Conservation (phyloP, 2,329 filamentous ascomycete genomes). For the Aureobasidium leucospermi region DNA sequence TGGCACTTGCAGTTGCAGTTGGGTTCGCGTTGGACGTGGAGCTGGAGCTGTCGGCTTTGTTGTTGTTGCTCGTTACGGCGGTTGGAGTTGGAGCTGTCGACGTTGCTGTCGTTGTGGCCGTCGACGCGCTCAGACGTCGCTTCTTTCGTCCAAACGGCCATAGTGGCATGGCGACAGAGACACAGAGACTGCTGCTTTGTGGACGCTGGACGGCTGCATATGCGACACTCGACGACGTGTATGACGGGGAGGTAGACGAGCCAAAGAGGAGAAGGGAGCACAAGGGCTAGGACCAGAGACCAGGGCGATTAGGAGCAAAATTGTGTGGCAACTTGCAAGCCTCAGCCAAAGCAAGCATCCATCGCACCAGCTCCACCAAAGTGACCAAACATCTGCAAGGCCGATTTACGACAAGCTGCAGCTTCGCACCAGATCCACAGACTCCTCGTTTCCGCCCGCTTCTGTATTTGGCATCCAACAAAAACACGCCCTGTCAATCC, state of each 20-base stretch:
- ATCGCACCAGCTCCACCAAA: neutral
- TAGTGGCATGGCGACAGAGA: constrained; percentile 30
- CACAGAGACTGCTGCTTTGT: constrained; percentile 43
- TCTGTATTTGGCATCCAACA: constrained; percentile 1
- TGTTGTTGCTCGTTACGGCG: neutral
- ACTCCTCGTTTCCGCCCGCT: neutral
- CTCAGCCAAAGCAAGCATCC: neutral
- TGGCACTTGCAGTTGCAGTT: neutral
- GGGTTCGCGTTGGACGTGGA: neutral
- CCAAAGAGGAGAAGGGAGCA: neutral
- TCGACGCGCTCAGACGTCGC: constrained; percentile 41
- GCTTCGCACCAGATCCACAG: neutral
- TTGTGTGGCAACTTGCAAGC: neutral
- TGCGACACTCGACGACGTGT: neutral
- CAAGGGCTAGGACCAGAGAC: neutral
- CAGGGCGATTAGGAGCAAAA: neutral
- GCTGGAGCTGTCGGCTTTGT: neutral
- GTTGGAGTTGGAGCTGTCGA: neutral
- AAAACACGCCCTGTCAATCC: neutral
- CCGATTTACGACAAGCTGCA: neutral
- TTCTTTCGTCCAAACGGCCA: constrained; percentile 77
- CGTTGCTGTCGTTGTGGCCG: neutral
- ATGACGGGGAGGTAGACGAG: neutral
- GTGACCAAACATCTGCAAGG: neutral
- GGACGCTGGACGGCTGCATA: constrained; percentile 7